These are phyloP conservation scores for Melaleuca alternifolia DNA, from an alignment of 345 rosid species.

Conservation along the genomic window DNA sequence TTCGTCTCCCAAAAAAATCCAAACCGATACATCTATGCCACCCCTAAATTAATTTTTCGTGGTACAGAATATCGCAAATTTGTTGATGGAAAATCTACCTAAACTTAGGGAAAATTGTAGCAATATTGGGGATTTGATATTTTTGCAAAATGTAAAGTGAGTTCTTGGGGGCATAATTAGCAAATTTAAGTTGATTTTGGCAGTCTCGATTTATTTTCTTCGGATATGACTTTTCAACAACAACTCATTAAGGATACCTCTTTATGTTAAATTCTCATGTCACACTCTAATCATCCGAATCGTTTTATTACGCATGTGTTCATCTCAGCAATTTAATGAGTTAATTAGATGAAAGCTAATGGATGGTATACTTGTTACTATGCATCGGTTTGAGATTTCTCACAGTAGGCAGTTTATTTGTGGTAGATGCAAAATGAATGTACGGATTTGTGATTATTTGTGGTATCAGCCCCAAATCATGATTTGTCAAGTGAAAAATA, in stretches of 20 bases:
- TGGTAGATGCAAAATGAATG: neutral
- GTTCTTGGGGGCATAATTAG: neutral
- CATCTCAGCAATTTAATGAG: neutral
- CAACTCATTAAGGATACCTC: neutral
- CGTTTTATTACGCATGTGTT: neutral
- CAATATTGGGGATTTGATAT: neutral
- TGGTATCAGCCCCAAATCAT: neutral
- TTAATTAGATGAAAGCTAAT: neutral
- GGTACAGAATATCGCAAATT: neutral
- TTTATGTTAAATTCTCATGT: rapidly evolving
- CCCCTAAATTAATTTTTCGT: neutral
- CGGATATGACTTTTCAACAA: rapidly evolving
- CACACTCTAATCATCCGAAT: neutral
- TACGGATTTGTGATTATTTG: neutral
- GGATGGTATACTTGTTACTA: rapidly evolving
- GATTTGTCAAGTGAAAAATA: neutral
- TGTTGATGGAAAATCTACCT: neutral
- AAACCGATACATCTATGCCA: neutral
- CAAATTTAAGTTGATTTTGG: neutral
- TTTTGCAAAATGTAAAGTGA: neutral
- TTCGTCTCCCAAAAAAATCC: neutral
- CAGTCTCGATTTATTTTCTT: neutral
- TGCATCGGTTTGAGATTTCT: neutral
- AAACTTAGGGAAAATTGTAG: neutral
- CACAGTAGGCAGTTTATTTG: neutral